Base-by-base conservation (phyloP, 2,329 filamentous ascomycete genomes). In the Ceratocystis diversiconidia region DNA sequence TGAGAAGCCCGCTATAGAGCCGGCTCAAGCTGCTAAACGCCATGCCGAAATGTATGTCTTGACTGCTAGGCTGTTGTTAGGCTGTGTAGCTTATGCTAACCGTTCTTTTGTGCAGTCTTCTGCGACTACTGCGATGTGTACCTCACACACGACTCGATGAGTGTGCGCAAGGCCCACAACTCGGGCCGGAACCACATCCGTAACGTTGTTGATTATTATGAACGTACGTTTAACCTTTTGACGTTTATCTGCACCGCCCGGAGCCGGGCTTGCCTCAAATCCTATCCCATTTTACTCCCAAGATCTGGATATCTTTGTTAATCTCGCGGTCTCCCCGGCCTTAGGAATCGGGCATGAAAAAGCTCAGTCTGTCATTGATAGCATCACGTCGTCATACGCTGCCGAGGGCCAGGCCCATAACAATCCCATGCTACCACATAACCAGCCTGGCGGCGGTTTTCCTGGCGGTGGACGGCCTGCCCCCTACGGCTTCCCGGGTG, bases 81-180 rank as follows among this genome's bases (percentile, higher is more conserved):
- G 36, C 4, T 41, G 36, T 41, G 1, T 22, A 22, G 46, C 46
- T 17, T 19, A 22, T n/a, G 15, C 46, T n/a, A 48, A 48, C 8
- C 0, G n/a, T 50, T 66, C 65, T 61, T 69, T 71, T 71, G 70
- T 50, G 41, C 3, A 57, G 36, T 22, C n/a, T 32, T 41, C 30
- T 57, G 92, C 82, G 94, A 99, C 77, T 99, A 99, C 78, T 99
- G 94, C 84, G 94, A 99, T 88, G 94, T 99, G 76, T 99, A 99
- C 83, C 88, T 99, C 72, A 99, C 94, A 71, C 94, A 99, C 83
- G 94, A 99, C 82, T 96, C 91, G 59, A 97, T 97, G 92, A 96
- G 91, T 78, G 94, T 99, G 77, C 92, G 94, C 72, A 97, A 97
- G 80, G 94, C 94, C 62, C 94, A 99, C 78, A 99, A 99, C 80